phyloP scores from a whole-genome alignment of 352 stramenopile genomes.

The Phytopythium ostracodes region DNA sequence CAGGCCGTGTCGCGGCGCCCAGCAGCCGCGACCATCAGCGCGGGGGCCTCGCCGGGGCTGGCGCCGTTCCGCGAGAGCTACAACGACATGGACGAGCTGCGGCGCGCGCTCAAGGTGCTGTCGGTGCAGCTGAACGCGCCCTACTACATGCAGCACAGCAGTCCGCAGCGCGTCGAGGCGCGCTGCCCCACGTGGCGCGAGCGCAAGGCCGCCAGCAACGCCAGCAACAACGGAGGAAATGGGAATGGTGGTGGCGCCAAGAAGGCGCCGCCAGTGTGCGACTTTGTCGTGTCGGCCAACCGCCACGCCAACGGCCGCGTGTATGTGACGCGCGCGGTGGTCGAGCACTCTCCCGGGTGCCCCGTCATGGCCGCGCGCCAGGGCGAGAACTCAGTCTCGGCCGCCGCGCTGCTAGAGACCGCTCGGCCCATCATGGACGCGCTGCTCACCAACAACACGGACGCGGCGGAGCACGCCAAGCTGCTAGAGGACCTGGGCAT shows the following conservation, averaged over 20 bases:
- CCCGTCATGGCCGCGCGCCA: constrained; percentile 23
- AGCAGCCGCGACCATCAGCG: background rate
- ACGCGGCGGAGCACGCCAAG: constrained; percentile 8
- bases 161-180: constrained; percentile 70
- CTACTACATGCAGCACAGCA: constrained; percentile 85
- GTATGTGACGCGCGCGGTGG: constrained; percentile 60
- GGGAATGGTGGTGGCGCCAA: background rate
- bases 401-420: constrained; percentile 68
- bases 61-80: constrained; percentile 72
- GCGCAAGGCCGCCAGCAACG: constrained; percentile 37
- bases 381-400: constrained; percentile 34
- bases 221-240: constrained; percentile 7
- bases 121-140: constrained; percentile 65
- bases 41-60: constrained; percentile 17
- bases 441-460: constrained; percentile 1
- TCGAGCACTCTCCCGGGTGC: constrained; percentile 44
- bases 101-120: constrained; percentile 68
- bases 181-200: constrained; percentile 76
- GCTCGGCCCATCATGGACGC: constrained; percentile 61
- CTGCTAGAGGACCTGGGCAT: constrained; percentile 21
- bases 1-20: constrained; percentile 1
- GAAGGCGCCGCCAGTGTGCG: constrained; percentile 27
- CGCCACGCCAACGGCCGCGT: constrained; percentile 72
- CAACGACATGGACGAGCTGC: constrained; percentile 67
- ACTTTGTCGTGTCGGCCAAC: constrained; percentile 74